Evolutionary conservation across 345 rosid species (phyloP), one percentile per base, ranked within the genome.

Genomic region (Leavenworthia alabamica): DNA sequence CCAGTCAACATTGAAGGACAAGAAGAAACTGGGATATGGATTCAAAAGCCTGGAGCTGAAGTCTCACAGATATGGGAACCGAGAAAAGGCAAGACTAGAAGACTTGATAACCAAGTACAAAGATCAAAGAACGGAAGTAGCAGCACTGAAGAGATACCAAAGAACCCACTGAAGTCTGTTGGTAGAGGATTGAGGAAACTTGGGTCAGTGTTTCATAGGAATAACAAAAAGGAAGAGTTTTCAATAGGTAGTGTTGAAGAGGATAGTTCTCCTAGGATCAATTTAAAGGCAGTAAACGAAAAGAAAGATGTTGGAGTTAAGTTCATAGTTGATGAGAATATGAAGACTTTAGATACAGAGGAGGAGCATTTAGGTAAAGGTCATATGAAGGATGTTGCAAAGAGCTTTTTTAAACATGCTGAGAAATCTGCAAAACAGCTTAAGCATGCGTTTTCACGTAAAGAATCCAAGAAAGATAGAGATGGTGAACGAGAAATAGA

Each of bases 51-150:
- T 0, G 97, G 99, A 66, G 79, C 73, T 28, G 93, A 85, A 68
- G 83, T 81, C 15, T 69, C 81, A 6, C 96, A 81, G 67, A 81
- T 67, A 45, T 89, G 96, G 99, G 85, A 85, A 73, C 99, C 97
- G 2, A 81, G 94, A 42, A 93, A 83, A 76, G 90, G 94, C 13
- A 93, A 83, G 76, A 75, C 51, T 23, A 70, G 84, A 73, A 73
- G 72, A 48, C 70, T 65, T 22, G 95, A 88, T 71, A 77, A 60
- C 46, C 62, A 51, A 71, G 63, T 80, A 48, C 72, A 27, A n/a
- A 61, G 75, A 47, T 72, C 63, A 76, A 54, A 53, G 4, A 77
- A 69, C 24, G 81, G 77, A n/a, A 50, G 67, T 8, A 73, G 82
- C 68, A 70, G 70, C 62, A 23, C 32, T 0, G 85, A 40, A 4